phyloP scores from a whole-genome alignment of 768 basidiomycete genomes.

The Lactarius trivialis region DNA sequence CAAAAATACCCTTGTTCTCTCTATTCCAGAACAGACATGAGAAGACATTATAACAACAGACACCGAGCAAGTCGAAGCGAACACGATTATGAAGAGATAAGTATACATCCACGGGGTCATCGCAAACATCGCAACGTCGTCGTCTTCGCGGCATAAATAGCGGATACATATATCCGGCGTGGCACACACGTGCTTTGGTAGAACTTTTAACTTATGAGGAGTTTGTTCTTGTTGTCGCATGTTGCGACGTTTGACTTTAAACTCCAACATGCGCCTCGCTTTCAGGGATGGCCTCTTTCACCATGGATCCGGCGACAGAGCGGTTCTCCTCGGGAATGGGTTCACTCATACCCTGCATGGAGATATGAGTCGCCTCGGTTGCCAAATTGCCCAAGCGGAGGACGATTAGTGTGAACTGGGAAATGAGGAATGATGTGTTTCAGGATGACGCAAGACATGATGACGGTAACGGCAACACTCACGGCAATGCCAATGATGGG shows the following conservation, averaged over 20 bases:
- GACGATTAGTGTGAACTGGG: conserved; percentile 15
- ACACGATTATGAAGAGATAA: conserved; percentile 2
- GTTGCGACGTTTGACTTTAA: background rate
- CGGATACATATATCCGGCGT: background rate
- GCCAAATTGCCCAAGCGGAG: background rate
- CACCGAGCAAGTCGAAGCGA: background rate
- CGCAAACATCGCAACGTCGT: conserved; percentile 14
- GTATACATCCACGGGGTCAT: background rate
- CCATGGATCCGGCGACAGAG: conserved; percentile 11
- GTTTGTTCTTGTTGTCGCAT: background rate
- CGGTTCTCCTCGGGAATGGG: conserved; percentile 8
- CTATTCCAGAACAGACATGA: background rate
- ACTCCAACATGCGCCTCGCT: conserved; percentile 3
- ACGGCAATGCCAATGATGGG: conserved; percentile 19
- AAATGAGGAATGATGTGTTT: background rate
- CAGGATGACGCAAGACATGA: background rate
- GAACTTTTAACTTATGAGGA: background rate
- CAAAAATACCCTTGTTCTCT: background rate
- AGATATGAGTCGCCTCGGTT: conserved; percentile 12
- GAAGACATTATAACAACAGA: background rate
- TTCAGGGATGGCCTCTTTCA: conserved; percentile 8
- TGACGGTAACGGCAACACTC: background rate
- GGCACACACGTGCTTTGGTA: background rate
- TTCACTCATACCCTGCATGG: conserved; percentile 14
- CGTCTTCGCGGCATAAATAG: conserved; percentile 10